Conservation (phyloP, 2,329 filamentous ascomycete species). For the Exophiala sp. region DNA sequence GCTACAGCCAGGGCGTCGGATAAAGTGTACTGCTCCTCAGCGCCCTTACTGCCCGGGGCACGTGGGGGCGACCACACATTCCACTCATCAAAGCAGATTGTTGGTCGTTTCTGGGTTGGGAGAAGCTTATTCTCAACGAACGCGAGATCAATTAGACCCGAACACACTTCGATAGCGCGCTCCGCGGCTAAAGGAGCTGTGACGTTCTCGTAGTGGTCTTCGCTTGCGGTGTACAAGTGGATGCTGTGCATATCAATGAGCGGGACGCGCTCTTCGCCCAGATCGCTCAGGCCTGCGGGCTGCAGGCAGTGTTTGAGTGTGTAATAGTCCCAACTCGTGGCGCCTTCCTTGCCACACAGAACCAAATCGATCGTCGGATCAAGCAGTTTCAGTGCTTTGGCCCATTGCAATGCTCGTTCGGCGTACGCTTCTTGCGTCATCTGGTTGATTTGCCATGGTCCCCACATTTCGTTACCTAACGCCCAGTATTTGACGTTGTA, state of each 20-base stretch:
- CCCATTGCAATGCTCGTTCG: slow-evolving; percentile 45
- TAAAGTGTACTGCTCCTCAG: slow-evolving; percentile 70
- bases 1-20: slow-evolving; percentile 73
- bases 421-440: slow-evolving; percentile 59
- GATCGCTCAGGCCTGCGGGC: slow-evolving; percentile 44
- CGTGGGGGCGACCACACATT: slow-evolving; percentile 75
- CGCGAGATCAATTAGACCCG: slow-evolving; percentile 67
- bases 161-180: slow-evolving; percentile 68
- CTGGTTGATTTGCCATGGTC: slow-evolving; percentile 57
- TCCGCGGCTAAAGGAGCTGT: slow-evolving; percentile 67
- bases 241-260: slow-evolving; percentile 79
- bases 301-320: slow-evolving; percentile 67
- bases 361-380: slow-evolving; percentile 68
- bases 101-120: slow-evolving; percentile 57
- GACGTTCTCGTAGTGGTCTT: slow-evolving; percentile 51
- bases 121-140: slow-evolving; percentile 60
- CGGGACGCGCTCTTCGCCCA: slow-evolving; percentile 31
- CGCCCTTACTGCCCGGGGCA: slow-evolving; percentile 67
- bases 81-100: slow-evolving; percentile 82
- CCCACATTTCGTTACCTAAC: slow-evolving; percentile 69
- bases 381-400: slow-evolving; percentile 39
- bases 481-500: slow-evolving; percentile 85
- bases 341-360: slow-evolving; percentile 69
- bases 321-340: slow-evolving; percentile 68
- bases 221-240: slow-evolving; percentile 68